phyloP scores from a whole-genome alignment of 2,329 filamentous ascomycete species.

The Penicillium sp. region DNA sequence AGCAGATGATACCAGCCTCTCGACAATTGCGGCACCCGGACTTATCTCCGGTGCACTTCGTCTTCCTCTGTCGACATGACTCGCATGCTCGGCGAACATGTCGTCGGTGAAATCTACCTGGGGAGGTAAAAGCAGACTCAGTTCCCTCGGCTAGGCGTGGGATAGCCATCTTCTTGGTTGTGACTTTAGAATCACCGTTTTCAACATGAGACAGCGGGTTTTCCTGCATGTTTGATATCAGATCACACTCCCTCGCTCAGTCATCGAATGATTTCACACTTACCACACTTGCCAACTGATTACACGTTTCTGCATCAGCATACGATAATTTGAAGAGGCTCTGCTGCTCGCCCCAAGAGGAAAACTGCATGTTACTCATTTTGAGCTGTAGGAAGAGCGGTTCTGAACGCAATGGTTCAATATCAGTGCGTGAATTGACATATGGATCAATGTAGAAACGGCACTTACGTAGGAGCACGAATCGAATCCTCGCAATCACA shows the following conservation, averaged over 20 bases:
- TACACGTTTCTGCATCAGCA: conserved; percentile 33
- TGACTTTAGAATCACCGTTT: conserved; percentile 24
- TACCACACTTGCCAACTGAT: conserved; percentile 33
- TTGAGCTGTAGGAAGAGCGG: conserved; percentile 6
- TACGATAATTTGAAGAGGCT: conserved; percentile 34
- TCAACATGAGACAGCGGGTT: conserved; percentile 24
- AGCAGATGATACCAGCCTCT: conserved; percentile 46
- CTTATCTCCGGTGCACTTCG: conserved; percentile 49
- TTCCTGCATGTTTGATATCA: conserved; percentile 25
- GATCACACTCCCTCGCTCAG: background rate
- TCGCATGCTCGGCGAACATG: conserved; percentile 47
- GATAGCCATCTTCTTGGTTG: conserved; percentile 38
- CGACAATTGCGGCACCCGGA: conserved; percentile 47
- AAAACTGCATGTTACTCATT: conserved; percentile 33
- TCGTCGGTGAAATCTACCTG: conserved; percentile 39
- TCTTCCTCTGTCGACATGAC: conserved; percentile 49
- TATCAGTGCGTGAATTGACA: background rate
- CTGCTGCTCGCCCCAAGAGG: conserved; percentile 34
- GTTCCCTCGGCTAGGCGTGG: conserved; percentile 37
- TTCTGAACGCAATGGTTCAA: background rate
- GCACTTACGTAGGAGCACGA: background rate
- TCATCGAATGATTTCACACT: conserved; percentile 2
- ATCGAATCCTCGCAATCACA: background rate
- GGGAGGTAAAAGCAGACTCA: conserved; percentile 35
- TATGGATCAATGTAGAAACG: background rate